phyloP scores from a whole-genome alignment of 768 basidiomycete genomes.

The Gyrodon lividus region DNA sequence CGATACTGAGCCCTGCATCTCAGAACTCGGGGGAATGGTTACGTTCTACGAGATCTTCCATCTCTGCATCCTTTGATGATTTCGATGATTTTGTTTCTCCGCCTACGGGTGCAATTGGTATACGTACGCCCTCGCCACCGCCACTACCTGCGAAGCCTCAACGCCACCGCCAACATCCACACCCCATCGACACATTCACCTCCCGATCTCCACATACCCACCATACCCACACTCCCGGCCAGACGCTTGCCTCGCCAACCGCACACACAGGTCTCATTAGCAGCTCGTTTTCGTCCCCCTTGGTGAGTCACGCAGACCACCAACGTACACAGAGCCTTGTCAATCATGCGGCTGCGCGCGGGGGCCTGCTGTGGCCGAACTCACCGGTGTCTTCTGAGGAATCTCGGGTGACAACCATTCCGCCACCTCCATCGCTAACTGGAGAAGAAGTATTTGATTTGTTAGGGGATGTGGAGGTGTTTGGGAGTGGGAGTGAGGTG shows the following conservation, averaged over 20 bases:
- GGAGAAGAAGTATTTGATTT: slow-evolving; percentile 15
- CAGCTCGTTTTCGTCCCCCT: slow-evolving; percentile 8
- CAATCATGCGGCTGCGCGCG: slow-evolving; percentile 51
- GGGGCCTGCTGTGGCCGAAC: slow-evolving; percentile 40
- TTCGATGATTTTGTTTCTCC: slow-evolving; percentile 50
- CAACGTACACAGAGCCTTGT: slow-evolving; percentile 58
- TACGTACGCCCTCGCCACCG: slow-evolving; percentile 49
- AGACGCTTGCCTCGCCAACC: slow-evolving; percentile 12
- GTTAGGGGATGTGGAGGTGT: slow-evolving; percentile 12
- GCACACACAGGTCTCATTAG: slow-evolving; percentile 15
- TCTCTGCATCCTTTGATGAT: slow-evolving; percentile 39
- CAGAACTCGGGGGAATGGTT: slow-evolving; percentile 21
- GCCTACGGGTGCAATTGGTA: slow-evolving; percentile 6
- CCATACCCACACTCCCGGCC: slow-evolving; percentile 21
- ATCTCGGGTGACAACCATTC: slow-evolving; percentile 29
- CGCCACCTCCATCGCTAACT: slow-evolving; percentile 19
- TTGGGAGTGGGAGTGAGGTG: background rate
- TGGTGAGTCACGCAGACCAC: slow-evolving; percentile 45
- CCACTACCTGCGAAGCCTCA: slow-evolving; percentile 38
- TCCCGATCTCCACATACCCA: slow-evolving; percentile 11
- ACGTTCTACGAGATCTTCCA: slow-evolving; percentile 20
- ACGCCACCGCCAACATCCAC: slow-evolving; percentile 1
- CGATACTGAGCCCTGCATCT: slow-evolving; percentile 21
- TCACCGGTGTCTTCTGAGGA: slow-evolving; percentile 9
- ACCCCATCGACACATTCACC: slow-evolving; percentile 11